phyloP scores from a whole-genome alignment of 495 filamentous ascomycete genomes.

The Neurospora tetraspora region DNA sequence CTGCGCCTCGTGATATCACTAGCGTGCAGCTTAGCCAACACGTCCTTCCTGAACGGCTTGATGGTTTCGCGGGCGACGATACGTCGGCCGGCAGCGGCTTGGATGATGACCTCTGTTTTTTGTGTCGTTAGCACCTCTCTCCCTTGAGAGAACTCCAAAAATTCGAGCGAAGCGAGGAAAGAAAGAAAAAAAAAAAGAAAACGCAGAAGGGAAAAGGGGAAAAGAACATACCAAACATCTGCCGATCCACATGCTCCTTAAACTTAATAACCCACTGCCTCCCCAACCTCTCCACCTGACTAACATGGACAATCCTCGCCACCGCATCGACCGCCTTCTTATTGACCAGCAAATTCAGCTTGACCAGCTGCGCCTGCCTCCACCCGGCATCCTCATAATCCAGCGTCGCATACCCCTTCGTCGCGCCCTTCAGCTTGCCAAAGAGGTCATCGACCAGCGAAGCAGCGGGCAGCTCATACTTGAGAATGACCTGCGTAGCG shows the following conservation, averaged over 20 bases:
- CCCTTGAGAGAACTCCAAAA: not conserved
- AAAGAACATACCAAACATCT: slow-evolving; percentile 56
- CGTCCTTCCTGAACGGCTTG: slow-evolving; percentile 93
- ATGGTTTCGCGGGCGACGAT: slow-evolving; percentile 90
- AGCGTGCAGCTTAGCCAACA: slow-evolving; percentile 87
- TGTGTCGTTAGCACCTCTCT: not conserved
- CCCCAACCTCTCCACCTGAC: slow-evolving; percentile 67
- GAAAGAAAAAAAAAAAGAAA: not conserved
- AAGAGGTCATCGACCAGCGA: slow-evolving; percentile 96
- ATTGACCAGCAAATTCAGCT: slow-evolving; percentile 89
- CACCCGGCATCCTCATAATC: slow-evolving; percentile 95
- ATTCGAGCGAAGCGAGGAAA: not conserved
- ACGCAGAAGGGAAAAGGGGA: not conserved
- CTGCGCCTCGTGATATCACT: slow-evolving; percentile 70
- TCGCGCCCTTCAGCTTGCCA: slow-evolving; percentile 86
- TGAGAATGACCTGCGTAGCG: slow-evolving; percentile 87
- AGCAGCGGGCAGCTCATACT: slow-evolving; percentile 79
- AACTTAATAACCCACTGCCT: slow-evolving; percentile 89
- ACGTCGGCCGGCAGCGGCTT: slow-evolving; percentile 73
- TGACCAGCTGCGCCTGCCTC: slow-evolving; percentile 68
- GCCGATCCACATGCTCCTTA: slow-evolving; percentile 89
- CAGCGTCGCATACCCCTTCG: slow-evolving; percentile 63
- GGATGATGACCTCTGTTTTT: slow-evolving; percentile 70
- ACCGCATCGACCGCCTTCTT: slow-evolving; percentile 87
- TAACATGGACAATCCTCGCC: slow-evolving; percentile 74